phyloP scores from a whole-genome alignment of 2,329 filamentous ascomycete species.

The Alternaria sp. region DNA sequence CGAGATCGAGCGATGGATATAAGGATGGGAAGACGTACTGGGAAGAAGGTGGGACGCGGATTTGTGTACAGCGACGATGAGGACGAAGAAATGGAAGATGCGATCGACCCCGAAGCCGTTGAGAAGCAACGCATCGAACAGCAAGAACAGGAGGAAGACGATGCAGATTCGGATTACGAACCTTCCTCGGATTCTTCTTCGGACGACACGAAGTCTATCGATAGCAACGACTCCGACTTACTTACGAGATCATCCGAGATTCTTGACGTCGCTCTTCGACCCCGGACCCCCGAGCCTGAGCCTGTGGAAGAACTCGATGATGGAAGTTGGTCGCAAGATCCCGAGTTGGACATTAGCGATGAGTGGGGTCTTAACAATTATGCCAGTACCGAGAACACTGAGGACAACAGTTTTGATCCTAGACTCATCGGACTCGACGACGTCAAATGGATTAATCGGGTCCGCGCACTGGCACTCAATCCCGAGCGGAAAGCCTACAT shows the following conservation, averaged over 20 bases:
- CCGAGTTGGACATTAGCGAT: neutral
- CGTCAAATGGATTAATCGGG: constrained; percentile 17
- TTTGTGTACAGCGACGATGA: neutral
- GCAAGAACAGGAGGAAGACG: neutral
- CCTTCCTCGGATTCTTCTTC: neutral
- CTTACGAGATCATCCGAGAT: neutral
- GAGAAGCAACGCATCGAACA: neutral
- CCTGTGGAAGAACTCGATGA: neutral
- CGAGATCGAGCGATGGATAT: constrained; percentile 7
- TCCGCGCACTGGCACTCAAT: constrained; percentile 22
- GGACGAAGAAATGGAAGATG: neutral
- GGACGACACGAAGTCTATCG: neutral
- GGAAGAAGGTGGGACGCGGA: constrained; percentile 9
- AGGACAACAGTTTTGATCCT: constrained; percentile 20
- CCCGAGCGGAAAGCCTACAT: constrained; percentile 19
- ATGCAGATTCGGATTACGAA: neutral
- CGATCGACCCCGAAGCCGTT: neutral
- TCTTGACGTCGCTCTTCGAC: constrained; percentile 3
- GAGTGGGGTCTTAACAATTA: neutral
- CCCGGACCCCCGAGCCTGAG: neutral
- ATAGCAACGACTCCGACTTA: neutral
- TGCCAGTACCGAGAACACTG: constrained; percentile 2
- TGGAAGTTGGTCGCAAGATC: constrained; percentile 7
- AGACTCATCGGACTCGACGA: constrained; percentile 9
- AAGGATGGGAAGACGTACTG: constrained; percentile 1